Evolutionary conservation across 2,329 filamentous ascomycete species (phyloP).

Genomic region (Diaporthe sp.): DNA sequence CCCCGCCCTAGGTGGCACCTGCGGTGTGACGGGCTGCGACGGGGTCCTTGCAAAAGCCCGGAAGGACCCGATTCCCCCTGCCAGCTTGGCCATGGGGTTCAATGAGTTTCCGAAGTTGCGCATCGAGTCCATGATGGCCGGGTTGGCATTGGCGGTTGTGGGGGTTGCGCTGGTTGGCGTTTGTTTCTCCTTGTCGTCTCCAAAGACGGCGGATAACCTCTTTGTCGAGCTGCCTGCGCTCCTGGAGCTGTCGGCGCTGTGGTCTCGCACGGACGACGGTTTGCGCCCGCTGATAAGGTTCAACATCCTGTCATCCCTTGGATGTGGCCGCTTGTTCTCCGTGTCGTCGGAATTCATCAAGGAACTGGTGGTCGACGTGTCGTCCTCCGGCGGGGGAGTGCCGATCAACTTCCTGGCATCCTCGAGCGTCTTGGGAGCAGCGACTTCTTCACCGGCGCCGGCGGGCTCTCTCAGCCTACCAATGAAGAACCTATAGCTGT

Average conservation of each 20-base stretch:
- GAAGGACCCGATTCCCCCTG: conserved; percentile 73
- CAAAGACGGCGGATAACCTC: conserved; percentile 55
- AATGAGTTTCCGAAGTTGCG: conserved; percentile 82
- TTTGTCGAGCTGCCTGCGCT: conserved; percentile 72
- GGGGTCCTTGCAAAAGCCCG: conserved; percentile 76
- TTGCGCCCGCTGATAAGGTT: conserved; percentile 77
- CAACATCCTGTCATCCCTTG: conserved; percentile 72
- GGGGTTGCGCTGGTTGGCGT: conserved; percentile 41
- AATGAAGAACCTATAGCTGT: conserved; percentile 93
- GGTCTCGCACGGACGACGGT: conserved; percentile 64
- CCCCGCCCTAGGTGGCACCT: conserved; percentile 49
- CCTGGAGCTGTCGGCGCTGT: conserved; percentile 78
- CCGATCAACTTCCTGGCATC: conserved; percentile 91
- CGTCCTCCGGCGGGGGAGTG: conserved; percentile 73
- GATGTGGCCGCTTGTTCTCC: conserved; percentile 45
- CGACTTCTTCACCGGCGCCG: conserved; percentile 57
- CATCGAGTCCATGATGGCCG: conserved; percentile 81
- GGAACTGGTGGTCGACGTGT: conserved; percentile 67
- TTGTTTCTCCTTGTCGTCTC: conserved; percentile 52
- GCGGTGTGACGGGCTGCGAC: conserved; percentile 50
- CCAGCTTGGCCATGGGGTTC: conserved; percentile 84
- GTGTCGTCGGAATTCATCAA: conserved; percentile 51
- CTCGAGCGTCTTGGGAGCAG: conserved; percentile 89
- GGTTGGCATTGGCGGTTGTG: conserved; percentile 53
- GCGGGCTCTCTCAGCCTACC: conserved; percentile 75